Evolutionary conservation across 345 rosid genomes (phyloP).

Genomic region (Citrus unshiu): DNA sequence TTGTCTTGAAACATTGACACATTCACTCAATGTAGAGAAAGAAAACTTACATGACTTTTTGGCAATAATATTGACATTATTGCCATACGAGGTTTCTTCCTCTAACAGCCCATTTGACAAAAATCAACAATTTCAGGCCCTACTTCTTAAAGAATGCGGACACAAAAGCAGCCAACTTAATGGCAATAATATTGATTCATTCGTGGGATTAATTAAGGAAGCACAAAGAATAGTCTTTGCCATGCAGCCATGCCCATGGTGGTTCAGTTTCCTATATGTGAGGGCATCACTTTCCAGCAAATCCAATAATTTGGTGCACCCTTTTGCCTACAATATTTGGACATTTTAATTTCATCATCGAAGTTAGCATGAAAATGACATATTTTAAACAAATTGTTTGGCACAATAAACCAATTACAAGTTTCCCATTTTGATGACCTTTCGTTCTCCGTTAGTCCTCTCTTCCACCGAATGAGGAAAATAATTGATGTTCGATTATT

Average conservation of each 20-base stretch:
- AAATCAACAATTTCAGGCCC: too few relatives aligned
- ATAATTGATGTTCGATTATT: neutral
- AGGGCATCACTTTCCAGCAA: constrained; percentile 1
- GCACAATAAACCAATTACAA: neutral
- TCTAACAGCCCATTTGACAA: too few relatives aligned
- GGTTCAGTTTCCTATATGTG: neutral
- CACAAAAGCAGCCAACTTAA: too few relatives aligned
- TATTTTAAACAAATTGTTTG: neutral
- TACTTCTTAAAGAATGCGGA: too few relatives aligned
- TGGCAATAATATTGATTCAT: neutral
- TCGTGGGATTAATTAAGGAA: neutral
- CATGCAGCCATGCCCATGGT: neutral
- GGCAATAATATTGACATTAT: too few relatives aligned
- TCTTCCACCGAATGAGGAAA: neutral
- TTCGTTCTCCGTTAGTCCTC: neutral
- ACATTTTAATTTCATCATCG: neutral
- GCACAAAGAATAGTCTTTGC: neutral
- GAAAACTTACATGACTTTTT: too few relatives aligned
- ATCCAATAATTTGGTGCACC: neutral
- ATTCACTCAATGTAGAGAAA: too few relatives aligned
- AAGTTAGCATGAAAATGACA: neutral
- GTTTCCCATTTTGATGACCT: neutral
- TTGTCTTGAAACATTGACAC: too few relatives aligned
- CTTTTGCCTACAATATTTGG: neutral
- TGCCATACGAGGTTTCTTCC: too few relatives aligned